Evolutionary conservation across 2,329 filamentous ascomycete genomes (phyloP), one percentile per base, ranked within the genome.

Genomic region (Talaromyces sp.): DNA sequence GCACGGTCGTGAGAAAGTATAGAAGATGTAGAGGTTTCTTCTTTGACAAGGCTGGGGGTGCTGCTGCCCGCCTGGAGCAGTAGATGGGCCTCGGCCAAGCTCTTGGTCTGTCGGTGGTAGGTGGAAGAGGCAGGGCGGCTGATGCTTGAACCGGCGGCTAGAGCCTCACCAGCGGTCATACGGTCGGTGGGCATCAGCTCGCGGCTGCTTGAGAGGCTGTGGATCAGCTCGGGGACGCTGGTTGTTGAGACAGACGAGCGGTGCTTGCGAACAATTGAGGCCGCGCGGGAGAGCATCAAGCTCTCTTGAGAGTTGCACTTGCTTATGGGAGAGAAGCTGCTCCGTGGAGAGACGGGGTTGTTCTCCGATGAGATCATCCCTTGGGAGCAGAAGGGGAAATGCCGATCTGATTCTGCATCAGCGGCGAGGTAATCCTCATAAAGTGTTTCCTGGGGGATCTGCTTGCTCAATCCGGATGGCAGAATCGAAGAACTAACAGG

Each of bases 281-380:
- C 74, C 8, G 76, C 74, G 36, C 75, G 75, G 6, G 80, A 82
- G 47, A 80, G 70, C 36, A 82, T 75, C 56, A 82, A 77, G 63
- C 80, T 83, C 63, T 83, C 80, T 52, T 82, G 80, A 4, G 81
- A 83, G 64, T 80, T 82, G 58, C 78, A 79, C 56, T 82, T 82
- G 73, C 80, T 83, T 47, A 81, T 77, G 13, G 77, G 77, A 2
- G 79, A 77, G 51, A 74, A 75, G 59, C 79, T 80, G 62, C 75
- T 81, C 22, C 78, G 76, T 3, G 72, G 69, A 33, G 73, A 75
- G 46, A 67, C 60, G n/a, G 66, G 60, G 43, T 70, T 65, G 29
- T 71, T 69, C 22, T 73, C 71, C 6, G 75, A 74, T 43, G 75
- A 73, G 33, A 73, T 71, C 45, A 72, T 63, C 46, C 72, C 68